A percentile compares a stretch with the other conserved stretches of the same genome.
Evolutionary conservation across 352 stramenopile species (phyloP).

Genomic region (Pythium monospermum): DNA sequence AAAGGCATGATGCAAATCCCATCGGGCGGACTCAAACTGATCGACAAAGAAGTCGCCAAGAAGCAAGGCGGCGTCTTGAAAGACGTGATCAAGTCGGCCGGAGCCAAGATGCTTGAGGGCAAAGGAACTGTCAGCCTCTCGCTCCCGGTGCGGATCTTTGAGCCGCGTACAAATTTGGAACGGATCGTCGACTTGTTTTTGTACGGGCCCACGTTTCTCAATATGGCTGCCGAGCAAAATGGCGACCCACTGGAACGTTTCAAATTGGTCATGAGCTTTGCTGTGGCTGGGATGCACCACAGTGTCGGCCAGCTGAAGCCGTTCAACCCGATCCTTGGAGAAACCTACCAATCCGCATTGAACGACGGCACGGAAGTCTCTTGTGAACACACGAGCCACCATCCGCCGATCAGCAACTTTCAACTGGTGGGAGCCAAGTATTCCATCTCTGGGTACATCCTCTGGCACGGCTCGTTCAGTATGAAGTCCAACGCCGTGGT

Average conservation of each 20-base stretch:
- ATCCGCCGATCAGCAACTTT: conserved; percentile 83
- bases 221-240: conserved; percentile 44
- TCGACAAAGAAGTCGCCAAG: conserved; percentile 83
- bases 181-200: conserved; percentile 76
- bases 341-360: conserved; percentile 68
- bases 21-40: conserved; percentile 69
- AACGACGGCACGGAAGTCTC: conserved; percentile 78
- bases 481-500: conserved; percentile 85
- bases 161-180: conserved; percentile 78
- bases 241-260: conserved; percentile 73
- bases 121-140: conserved; percentile 66
- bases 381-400: conserved; percentile 83
- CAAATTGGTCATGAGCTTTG: conserved; percentile 78
- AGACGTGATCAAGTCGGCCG: conserved; percentile 72
- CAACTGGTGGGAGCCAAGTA: conserved; percentile 75
- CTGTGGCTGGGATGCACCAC: conserved; percentile 73
- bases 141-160: conserved; percentile 81
- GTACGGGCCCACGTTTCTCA: conserved; percentile 75
- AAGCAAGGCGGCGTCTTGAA: conserved; percentile 83
- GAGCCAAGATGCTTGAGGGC: conserved; percentile 33
- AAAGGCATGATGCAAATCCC: conserved; percentile 71
- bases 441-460: conserved; percentile 57
- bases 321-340: conserved; percentile 82
- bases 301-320: conserved; percentile 79
- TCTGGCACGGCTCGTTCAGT: conserved; percentile 74